These are phyloP conservation scores for Cylindrotheca fusiformis DNA, from an alignment of 108 stramenopile species.

Conservation along the genomic window DNA sequence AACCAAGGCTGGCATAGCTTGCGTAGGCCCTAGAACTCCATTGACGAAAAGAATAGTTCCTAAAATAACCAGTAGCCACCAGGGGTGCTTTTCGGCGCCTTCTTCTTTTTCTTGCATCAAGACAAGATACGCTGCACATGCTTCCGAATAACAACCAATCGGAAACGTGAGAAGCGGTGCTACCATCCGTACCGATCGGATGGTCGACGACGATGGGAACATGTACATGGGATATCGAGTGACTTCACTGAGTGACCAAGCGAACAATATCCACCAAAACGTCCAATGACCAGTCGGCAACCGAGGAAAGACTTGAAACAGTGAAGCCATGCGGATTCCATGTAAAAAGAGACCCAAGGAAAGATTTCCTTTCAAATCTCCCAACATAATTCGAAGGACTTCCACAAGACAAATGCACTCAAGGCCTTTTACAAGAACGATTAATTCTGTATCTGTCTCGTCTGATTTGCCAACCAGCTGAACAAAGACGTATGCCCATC, in stretches of 20 bases:
- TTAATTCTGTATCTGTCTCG: not conserved
- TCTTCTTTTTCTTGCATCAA: conserved; percentile 4
- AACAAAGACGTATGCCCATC: conserved; percentile 8
- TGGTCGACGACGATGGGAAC: conserved; percentile 25
- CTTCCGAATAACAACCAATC: conserved; percentile 37
- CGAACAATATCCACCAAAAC: conserved; percentile 15
- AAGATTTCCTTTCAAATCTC: conserved; percentile 44
- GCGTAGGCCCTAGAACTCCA: conserved; percentile 41
- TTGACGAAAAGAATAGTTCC: conserved; percentile 34
- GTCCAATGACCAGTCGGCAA: conserved; percentile 9
- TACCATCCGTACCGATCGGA: conserved; percentile 37
- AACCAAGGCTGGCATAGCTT: conserved; percentile 50
- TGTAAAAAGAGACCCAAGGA: conserved; percentile 40
- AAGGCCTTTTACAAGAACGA: not conserved
- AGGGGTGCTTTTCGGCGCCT: conserved; percentile 1
- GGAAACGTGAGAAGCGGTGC: conserved; percentile 47
- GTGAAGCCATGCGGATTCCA: conserved; percentile 33
- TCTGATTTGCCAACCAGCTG: not conserved
- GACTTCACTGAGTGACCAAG: conserved; percentile 46
- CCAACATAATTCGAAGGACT: conserved; percentile 42
- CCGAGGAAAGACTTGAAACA: conserved; percentile 25
- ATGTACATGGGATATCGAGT: conserved; percentile 60
- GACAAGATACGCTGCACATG: conserved; percentile 32
- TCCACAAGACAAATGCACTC: conserved; percentile 50
- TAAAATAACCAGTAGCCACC: conserved; percentile 26